phyloP scores from a whole-genome alignment of 2,329 filamentous ascomycete genomes.

The Pseudogymnoascus sp. region DNA sequence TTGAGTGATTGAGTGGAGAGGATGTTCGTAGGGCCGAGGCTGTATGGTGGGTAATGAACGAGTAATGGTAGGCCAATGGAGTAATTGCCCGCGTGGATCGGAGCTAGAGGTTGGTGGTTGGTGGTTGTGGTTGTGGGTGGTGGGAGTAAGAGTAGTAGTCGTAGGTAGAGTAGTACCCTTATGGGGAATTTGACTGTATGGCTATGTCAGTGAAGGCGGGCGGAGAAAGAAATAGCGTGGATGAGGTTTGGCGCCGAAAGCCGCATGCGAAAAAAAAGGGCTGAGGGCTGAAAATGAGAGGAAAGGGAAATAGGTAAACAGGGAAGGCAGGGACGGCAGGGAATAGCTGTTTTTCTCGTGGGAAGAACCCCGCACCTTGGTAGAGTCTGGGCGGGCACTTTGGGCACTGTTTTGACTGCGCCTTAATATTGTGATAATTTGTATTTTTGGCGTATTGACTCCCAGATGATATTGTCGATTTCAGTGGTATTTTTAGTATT shows the following conservation, averaged over 20 bases:
- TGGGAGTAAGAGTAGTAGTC: background rate
- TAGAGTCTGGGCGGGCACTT: background rate
- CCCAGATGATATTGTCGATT: too few relatives aligned
- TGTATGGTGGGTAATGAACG: background rate
- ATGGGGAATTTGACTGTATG: too few relatives aligned
- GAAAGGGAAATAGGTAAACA: background rate
- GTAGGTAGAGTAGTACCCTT: too few relatives aligned
- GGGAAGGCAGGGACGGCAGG: too few relatives aligned
- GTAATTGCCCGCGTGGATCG: background rate
- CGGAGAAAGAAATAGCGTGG: too few relatives aligned
- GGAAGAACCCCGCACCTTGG: background rate
- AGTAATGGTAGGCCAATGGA: background rate
- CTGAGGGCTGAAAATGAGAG: background rate
- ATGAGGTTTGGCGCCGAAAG: too few relatives aligned
- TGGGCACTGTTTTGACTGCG: background rate
- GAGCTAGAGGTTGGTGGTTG: background rate
- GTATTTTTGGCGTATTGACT: too few relatives aligned
- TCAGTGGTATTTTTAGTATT: too few relatives aligned
- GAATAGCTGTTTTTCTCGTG: background rate
- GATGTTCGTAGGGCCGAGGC: background rate
- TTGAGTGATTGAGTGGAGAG: background rate
- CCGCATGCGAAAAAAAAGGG: background rate
- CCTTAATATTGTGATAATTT: background rate
- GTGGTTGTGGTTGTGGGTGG: background rate
- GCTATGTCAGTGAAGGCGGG: background rate